phyloP scores from a whole-genome alignment of 2,329 filamentous ascomycete genomes.

The Ascochyta clinopodiicola region DNA sequence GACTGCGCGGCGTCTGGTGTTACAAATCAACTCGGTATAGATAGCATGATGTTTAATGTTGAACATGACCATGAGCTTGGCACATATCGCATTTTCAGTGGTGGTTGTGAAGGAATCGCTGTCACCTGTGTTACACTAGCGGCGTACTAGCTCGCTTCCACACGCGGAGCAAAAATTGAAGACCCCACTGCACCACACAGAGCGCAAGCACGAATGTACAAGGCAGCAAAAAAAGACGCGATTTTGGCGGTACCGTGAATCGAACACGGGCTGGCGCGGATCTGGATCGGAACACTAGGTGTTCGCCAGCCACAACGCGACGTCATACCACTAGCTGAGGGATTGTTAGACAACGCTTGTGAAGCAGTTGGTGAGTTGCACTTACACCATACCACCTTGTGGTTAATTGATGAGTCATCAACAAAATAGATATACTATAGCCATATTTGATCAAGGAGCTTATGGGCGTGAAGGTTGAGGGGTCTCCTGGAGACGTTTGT shows the following conservation, averaged over 20 bases:
- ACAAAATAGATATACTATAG: background rate
- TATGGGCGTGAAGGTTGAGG: background rate
- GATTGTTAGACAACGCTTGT: slow-evolving; percentile 2
- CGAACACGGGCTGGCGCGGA: slow-evolving; percentile 49
- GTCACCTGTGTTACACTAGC: background rate
- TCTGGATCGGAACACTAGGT: slow-evolving; percentile 33
- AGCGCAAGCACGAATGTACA: background rate
- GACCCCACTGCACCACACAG: background rate
- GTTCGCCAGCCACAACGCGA: slow-evolving; percentile 47
- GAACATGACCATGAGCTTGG: background rate
- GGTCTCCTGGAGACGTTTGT: background rate
- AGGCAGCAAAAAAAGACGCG: slow-evolving; percentile 3
- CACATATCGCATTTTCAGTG: background rate
- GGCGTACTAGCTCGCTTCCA: background rate
- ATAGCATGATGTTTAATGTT: background rate
- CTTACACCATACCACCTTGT: slow-evolving; percentile 41
- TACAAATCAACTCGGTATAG: background rate
- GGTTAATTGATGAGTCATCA: slow-evolving; percentile 24
- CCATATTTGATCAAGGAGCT: background rate
- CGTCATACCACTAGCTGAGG: slow-evolving; percentile 47
- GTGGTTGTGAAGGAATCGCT: background rate
- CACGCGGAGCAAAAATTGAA: slow-evolving; percentile 1
- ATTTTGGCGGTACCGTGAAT: slow-evolving; percentile 36
- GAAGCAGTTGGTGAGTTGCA: background rate
- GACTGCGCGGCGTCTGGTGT: slow-evolving; percentile 10